Percentiles rank a stretch among this genome's conserved stretches.
Conservation (phyloP, 331 rosid species). For the Spiraea crenata region DNA sequence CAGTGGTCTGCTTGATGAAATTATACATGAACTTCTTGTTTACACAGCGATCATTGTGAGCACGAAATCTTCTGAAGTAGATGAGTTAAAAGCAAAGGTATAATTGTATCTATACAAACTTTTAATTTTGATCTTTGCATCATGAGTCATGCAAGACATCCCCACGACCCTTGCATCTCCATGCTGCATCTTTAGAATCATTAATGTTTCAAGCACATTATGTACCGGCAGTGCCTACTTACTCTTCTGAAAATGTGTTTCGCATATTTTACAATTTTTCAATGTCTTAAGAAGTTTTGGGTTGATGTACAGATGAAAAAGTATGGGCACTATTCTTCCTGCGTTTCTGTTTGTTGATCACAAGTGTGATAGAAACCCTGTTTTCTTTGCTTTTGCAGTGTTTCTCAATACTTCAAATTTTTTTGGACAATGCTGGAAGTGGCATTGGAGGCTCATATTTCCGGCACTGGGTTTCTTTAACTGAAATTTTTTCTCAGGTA, state of each 20-base stretch:
- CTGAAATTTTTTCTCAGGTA: slow-evolving; percentile 82
- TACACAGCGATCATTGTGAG: slow-evolving; percentile 53
- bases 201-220: neutral
- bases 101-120: slow-evolving; percentile 20
- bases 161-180: neutral
- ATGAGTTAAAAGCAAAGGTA: slow-evolving; percentile 72
- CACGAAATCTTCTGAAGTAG: slow-evolving; percentile 59
- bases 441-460: slow-evolving; percentile 50
- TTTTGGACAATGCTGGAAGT: slow-evolving; percentile 59
- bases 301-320: neutral
- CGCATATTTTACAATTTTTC: neutral
- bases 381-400: slow-evolving; percentile 51
- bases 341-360: neutral
- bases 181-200: neutral
- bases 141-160: slow-evolving; percentile 8
- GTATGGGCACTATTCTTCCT: neutral
- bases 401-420: slow-evolving; percentile 66
- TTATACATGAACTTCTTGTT: slow-evolving; percentile 64
- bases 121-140: slow-evolving; percentile 26
- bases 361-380: slow-evolving; percentile 6
- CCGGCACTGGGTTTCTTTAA: slow-evolving; percentile 72
- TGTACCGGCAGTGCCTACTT: neutral
- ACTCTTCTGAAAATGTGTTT: neutral
- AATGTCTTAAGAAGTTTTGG: neutral
- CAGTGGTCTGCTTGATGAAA: slow-evolving; percentile 55